Evolutionary conservation across 2,329 filamentous ascomycete species (phyloP).

Genomic region (Pseudogymnoascus sp.): DNA sequence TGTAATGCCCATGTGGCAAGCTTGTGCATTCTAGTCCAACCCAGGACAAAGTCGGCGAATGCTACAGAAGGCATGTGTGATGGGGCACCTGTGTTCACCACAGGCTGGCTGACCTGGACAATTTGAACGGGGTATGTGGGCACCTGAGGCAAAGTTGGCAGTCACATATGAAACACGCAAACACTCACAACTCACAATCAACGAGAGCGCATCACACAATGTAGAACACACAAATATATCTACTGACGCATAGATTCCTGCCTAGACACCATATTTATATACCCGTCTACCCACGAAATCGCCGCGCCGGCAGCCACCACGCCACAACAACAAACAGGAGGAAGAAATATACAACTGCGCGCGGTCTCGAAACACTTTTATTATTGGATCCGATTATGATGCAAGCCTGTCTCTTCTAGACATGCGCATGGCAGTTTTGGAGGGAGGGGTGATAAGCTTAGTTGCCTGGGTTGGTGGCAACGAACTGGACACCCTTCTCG

Average conservation of each 20-base stretch:
- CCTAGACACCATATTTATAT: conserved; percentile 8
- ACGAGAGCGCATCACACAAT: not conserved
- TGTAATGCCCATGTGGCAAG: not conserved
- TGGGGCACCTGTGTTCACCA: not conserved
- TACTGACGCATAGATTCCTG: conserved; percentile 5
- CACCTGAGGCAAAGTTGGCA: not conserved
- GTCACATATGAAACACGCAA: not conserved
- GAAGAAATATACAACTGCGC: conserved; percentile 7
- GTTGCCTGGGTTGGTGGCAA: conserved; percentile 52
- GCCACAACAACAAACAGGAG: conserved; percentile 2
- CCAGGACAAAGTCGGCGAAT: not conserved
- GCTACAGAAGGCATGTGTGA: not conserved
- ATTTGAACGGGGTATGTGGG: not conserved
- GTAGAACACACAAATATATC: not conserved
- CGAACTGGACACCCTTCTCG: conserved; percentile 69
- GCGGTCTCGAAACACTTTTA: conserved; percentile 3
- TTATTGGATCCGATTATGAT: not conserved
- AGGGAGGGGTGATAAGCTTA: conserved; percentile 31
- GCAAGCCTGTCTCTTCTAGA: conserved; percentile 5
- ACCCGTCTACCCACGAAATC: conserved; percentile 7
- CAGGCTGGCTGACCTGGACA: not conserved
- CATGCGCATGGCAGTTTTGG: conserved; percentile 5
- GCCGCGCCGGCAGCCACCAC: not conserved
- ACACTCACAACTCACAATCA: not conserved
- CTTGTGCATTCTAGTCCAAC: not conserved